Conservation (phyloP, 768 basidiomycete genomes). For the Agaricus blazei region DNA sequence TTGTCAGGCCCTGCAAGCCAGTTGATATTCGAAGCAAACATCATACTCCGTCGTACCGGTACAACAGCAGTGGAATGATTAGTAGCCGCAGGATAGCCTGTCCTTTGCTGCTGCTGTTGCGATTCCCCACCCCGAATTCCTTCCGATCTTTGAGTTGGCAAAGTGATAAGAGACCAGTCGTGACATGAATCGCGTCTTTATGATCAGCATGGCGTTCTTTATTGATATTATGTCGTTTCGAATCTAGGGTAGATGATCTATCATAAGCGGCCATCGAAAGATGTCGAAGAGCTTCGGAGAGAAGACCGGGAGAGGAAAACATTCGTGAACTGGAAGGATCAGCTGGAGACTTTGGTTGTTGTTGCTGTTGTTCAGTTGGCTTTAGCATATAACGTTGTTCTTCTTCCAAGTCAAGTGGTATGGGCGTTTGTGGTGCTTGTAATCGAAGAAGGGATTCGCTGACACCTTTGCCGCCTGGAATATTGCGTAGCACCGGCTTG, state of each 20-base stretch:
- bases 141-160: constrained; percentile 40
- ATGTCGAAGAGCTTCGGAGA: constrained; percentile 70
- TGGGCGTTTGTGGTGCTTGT: constrained; percentile 12
- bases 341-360: constrained; percentile 11
- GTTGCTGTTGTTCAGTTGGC: constrained; percentile 9
- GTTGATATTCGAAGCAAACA: constrained; percentile 39
- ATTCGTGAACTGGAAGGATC: constrained; percentile 25
- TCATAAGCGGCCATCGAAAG: constrained; percentile 61
- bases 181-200: constrained; percentile 55
- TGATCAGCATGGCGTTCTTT: constrained; percentile 20
- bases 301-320: constrained; percentile 60
- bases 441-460: constrained; percentile 20
- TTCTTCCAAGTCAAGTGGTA: too few species aligned
- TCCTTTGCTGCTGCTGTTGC: constrained; percentile 24
- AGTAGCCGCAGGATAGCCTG: constrained; percentile 21
- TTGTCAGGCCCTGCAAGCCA: constrained; percentile 39
- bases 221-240: constrained; percentile 29
- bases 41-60: constrained; percentile 50
- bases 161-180: constrained; percentile 70
- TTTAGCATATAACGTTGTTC: neutral
- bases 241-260: constrained; percentile 29
- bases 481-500: constrained; percentile 47
- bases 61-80: constrained; percentile 27
- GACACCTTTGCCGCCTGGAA: constrained; percentile 30
- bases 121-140: constrained; percentile 27